Evolutionary conservation across 495 filamentous ascomycete genomes (phyloP).

Genomic region (Tuber microsphaerosporum): DNA sequence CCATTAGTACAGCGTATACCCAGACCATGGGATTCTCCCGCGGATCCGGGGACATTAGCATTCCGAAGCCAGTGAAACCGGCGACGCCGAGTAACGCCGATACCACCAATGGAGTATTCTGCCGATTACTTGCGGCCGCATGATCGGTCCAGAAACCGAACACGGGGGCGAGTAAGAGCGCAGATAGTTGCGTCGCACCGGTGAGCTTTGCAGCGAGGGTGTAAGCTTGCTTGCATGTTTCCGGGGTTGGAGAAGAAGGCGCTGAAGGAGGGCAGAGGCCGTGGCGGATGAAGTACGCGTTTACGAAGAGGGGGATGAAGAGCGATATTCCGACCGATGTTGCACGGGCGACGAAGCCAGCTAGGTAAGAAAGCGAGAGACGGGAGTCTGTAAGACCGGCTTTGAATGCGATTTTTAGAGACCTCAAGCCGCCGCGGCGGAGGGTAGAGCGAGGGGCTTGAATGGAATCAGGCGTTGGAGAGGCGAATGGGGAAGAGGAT

Average conservation of each 20-base stretch:
- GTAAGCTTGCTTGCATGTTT: conserved; percentile 76
- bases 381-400: conserved; percentile 55
- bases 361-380: conserved; percentile 81
- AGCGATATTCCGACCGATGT: conserved; percentile 93
- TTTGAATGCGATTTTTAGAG: conserved; percentile 12
- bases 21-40: conserved; percentile 65
- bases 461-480: background rate
- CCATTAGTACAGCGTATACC: conserved; percentile 67
- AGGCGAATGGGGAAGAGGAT: background rate
- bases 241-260: conserved; percentile 57
- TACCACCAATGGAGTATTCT: conserved; percentile 66
- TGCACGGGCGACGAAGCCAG: conserved; percentile 88
- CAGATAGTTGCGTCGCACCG: conserved; percentile 78
- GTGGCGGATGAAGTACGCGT: conserved; percentile 75
- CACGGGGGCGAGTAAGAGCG: conserved; percentile 71
- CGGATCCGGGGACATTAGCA: conserved; percentile 63
- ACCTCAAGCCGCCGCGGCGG: background rate
- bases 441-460: background rate
- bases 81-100: conserved; percentile 64
- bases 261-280: conserved; percentile 64
- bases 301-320: conserved; percentile 87
- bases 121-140: conserved; percentile 48
- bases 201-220: conserved; percentile 75
- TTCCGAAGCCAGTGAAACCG: conserved; percentile 68
- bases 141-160: conserved; percentile 72